phyloP scores from a whole-genome alignment of 108 stramenopile genomes.

The Epithemia pelagica region DNA sequence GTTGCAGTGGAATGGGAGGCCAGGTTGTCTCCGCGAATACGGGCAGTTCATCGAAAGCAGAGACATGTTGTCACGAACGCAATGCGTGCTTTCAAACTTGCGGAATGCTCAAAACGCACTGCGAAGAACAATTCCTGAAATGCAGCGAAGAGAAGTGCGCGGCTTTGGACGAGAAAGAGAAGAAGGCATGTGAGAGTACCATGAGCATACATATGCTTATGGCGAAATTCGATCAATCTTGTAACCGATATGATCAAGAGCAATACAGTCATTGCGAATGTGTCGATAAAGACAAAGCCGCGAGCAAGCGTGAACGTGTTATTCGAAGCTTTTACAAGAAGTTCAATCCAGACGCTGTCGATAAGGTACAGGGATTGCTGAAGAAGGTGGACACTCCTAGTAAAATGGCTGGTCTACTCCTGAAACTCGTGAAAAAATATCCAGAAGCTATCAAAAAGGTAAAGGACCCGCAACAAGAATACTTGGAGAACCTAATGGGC shows the following conservation, averaged over 20 bases:
- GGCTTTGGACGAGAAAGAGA: constrained; percentile 17
- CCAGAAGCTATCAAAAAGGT: constrained; percentile 34
- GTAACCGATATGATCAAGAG: constrained; percentile 16
- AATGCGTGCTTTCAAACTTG: constrained; percentile 47
- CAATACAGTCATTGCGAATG: constrained; percentile 38
- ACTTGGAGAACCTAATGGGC: constrained; percentile 23
- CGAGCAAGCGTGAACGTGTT: constrained; percentile 14
- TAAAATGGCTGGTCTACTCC: constrained; percentile 29
- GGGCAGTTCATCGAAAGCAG: background rate
- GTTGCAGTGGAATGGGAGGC: background rate
- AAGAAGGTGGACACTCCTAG: constrained; percentile 33
- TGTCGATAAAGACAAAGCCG: constrained; percentile 13
- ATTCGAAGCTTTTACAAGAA: constrained; percentile 43
- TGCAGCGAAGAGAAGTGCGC: constrained; percentile 37
- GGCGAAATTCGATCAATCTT: constrained; percentile 26
- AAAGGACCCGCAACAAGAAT: constrained; percentile 22
- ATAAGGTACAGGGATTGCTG: constrained; percentile 30
- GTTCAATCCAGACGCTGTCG: constrained; percentile 28
- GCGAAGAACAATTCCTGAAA: constrained; percentile 40
- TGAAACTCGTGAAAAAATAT: constrained; percentile 38
- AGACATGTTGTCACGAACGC: constrained; percentile 33
- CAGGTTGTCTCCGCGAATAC: background rate
- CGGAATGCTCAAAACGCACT: constrained; percentile 24
- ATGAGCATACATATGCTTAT: constrained; percentile 17
- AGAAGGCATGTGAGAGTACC: constrained; percentile 19